Conservation (phyloP, 352 stramenopile genomes). For the Phytophthora cryptogea region DNA sequence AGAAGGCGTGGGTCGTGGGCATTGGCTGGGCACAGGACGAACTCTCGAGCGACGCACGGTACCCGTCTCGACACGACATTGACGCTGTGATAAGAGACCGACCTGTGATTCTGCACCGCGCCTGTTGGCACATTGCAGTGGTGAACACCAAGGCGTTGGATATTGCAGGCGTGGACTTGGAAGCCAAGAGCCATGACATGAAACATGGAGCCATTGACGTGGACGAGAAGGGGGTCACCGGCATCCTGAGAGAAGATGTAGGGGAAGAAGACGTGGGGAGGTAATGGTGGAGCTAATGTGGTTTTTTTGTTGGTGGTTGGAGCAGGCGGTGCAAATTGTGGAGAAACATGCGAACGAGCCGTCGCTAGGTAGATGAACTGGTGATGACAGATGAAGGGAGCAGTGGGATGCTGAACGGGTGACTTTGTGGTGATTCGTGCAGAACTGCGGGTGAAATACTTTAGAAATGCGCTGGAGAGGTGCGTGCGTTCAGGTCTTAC, state of each 20-base stretch:
- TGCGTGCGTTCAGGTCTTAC: constrained; percentile 83
- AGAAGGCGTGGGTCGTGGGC: constrained; percentile 81
- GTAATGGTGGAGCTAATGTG: constrained; percentile 1
- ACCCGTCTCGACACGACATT: constrained; percentile 77
- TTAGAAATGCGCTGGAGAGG: constrained; percentile 58
- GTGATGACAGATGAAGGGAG: neutral
- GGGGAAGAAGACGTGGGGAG: neutral
- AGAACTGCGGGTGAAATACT: constrained; percentile 70
- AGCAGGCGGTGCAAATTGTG: constrained; percentile 70
- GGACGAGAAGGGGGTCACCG: constrained; percentile 63
- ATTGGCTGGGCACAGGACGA: constrained; percentile 89
- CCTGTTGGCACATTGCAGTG: constrained; percentile 89
- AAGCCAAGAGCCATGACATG: constrained; percentile 33
- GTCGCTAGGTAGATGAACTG: constrained; percentile 48
- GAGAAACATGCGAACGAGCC: constrained; percentile 73
- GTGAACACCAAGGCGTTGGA: constrained; percentile 88
- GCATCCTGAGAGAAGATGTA: constrained; percentile 75
- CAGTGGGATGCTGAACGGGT: neutral
- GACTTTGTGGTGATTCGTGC: neutral
- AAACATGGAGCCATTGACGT: constrained; percentile 65
- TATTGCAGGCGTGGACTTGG: constrained; percentile 55
- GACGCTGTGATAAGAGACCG: constrained; percentile 71
- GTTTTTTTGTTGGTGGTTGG: constrained; percentile 3
- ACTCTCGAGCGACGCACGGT: constrained; percentile 60
- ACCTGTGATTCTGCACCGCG: constrained; percentile 85